Conservation (phyloP, 495 filamentous ascomycete genomes). For the Oidiodendron maius region DNA sequence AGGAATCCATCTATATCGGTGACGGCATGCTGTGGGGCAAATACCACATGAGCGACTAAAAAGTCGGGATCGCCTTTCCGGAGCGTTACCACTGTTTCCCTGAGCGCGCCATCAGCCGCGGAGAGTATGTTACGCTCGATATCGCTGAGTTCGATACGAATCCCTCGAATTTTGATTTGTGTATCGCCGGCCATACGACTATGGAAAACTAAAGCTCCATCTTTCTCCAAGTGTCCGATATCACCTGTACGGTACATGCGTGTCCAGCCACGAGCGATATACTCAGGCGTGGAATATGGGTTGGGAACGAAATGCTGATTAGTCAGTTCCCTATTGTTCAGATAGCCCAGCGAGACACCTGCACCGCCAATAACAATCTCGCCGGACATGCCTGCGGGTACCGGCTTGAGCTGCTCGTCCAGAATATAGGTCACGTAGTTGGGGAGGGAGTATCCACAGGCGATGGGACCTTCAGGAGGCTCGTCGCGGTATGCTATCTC, state of each 20-base stretch:
- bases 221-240: conserved; percentile 13
- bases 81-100: conserved; percentile 29
- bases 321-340: conserved; percentile 26
- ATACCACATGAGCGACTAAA: conserved; percentile 9
- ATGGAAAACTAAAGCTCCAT: conserved; percentile 30
- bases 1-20: conserved; percentile 1
- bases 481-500: not conserved
- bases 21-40: not conserved
- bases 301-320: conserved; percentile 27
- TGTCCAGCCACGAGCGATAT: too few relatives aligned
- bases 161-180: conserved; percentile 46
- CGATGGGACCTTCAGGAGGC: too few relatives aligned
- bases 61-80: conserved; percentile 7
- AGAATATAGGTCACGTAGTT: conserved; percentile 38
- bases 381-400: conserved; percentile 34
- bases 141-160: conserved; percentile 47
- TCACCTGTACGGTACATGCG: conserved; percentile 20
- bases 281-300: conserved; percentile 14
- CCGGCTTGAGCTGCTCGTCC: conserved; percentile 28
- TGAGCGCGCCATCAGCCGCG: conserved; percentile 20
- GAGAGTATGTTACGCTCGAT: conserved; percentile 33
- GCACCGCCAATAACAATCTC: conserved; percentile 40
- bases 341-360: conserved; percentile 34
- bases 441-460: conserved; percentile 28
- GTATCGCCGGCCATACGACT: conserved; percentile 37